A percentile compares a stretch with the other conserved stretches of the same genome.
Conservation (phyloP, 1,284 basidiomycete genomes). For the Puccinia polysora region DNA sequence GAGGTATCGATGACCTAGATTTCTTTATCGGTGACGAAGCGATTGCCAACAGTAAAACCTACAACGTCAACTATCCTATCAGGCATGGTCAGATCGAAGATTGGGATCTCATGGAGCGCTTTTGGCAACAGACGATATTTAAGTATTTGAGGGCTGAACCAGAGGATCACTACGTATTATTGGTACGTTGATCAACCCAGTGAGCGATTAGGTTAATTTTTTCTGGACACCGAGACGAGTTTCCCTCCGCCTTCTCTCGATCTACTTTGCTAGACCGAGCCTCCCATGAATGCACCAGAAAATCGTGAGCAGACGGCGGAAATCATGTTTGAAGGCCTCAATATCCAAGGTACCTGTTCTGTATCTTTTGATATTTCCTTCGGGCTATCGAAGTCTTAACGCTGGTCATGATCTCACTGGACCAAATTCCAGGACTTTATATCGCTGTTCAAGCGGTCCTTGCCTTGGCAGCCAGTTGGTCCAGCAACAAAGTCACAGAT, state of each 20-base stretch:
- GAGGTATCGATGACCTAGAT: slow-evolving; percentile 97
- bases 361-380: slow-evolving; percentile 2
- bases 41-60: slow-evolving; percentile 64
- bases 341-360: slow-evolving; percentile 64
- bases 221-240: not conserved
- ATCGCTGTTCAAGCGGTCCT: slow-evolving; percentile 98
- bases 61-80: slow-evolving; percentile 94
- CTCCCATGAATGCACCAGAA: slow-evolving; percentile 95
- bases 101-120: slow-evolving; percentile 99
- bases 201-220: not conserved
- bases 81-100: slow-evolving; percentile 98
- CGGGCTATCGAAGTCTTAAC: no score
- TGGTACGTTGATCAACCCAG: slow-evolving; percentile 63
- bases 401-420: not conserved
- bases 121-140: slow-evolving; percentile 99
- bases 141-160: slow-evolving; percentile 98
- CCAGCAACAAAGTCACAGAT: slow-evolving; percentile 84
- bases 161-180: slow-evolving; percentile 95
- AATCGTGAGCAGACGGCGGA: slow-evolving; percentile 99
- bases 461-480: slow-evolving; percentile 97
- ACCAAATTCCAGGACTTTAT: slow-evolving; percentile 65
- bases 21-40: slow-evolving; percentile 99
- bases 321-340: slow-evolving; percentile 99
- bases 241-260: not conserved
- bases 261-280: slow-evolving; percentile 71